These are phyloP conservation scores for Xenosphaeropsis pyriputrescens DNA, from an alignment of 2,329 filamentous ascomycete genomes.

Conservation along the genomic window DNA sequence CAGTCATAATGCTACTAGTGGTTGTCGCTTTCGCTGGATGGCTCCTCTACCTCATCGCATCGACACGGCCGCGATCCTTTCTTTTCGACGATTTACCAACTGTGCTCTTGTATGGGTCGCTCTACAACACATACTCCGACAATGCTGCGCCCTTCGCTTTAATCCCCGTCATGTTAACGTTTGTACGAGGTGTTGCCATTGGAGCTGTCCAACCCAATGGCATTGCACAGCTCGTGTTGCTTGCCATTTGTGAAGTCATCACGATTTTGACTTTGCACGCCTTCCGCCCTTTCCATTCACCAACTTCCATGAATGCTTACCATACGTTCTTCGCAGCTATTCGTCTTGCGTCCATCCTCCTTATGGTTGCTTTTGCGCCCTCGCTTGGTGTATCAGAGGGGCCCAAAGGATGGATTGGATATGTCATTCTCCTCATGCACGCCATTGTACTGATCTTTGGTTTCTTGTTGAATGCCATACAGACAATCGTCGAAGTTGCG, in stretches of 20 bases:
- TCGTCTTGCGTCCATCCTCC: constrained; percentile 59
- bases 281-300: constrained; percentile 77
- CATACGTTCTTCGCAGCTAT: constrained; percentile 72
- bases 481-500: constrained; percentile 79
- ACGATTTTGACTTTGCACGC: constrained; percentile 76
- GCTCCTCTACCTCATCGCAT: constrained; percentile 68
- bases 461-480: constrained; percentile 83
- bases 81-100: constrained; percentile 90
- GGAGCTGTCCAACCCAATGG: constrained; percentile 87
- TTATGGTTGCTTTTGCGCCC: constrained; percentile 75
- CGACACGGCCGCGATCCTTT: constrained; percentile 67
- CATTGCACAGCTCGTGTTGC: constrained; percentile 79
- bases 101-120: constrained; percentile 74
- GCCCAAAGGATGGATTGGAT: constrained; percentile 87
- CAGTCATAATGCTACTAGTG: constrained; percentile 58
- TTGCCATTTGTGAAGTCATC: constrained; percentile 90
- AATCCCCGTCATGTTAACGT: constrained; percentile 71
- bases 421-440: constrained; percentile 77
- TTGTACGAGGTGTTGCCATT: constrained; percentile 78
- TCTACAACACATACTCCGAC: constrained; percentile 97
- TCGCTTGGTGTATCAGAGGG: constrained; percentile 65
- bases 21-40: constrained; percentile 63
- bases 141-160: constrained; percentile 82
- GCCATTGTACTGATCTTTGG: constrained; percentile 75
- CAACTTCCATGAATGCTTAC: constrained; percentile 96